phyloP scores from a whole-genome alignment of 2,329 filamentous ascomycete species.

The Coniochaeta sp. region DNA sequence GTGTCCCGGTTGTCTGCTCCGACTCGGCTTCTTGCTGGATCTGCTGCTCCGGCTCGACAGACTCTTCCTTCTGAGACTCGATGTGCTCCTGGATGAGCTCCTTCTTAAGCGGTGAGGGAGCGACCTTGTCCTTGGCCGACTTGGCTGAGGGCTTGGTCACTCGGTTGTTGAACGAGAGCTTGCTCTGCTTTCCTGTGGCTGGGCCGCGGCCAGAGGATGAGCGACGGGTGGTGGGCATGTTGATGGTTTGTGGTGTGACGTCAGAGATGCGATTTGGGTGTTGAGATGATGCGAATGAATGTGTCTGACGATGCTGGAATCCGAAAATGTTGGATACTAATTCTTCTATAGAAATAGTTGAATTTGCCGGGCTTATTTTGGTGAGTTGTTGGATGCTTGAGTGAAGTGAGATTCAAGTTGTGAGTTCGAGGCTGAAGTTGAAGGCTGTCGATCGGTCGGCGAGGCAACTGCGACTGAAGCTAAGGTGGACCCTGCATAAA shows the following conservation, averaged over 20 bases:
- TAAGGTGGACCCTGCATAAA: too few relatives aligned
- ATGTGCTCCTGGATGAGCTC: slow-evolving; percentile 15
- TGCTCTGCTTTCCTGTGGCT: slow-evolving; percentile 41
- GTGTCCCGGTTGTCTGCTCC: slow-evolving; percentile 9
- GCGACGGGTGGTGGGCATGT: slow-evolving; percentile 44
- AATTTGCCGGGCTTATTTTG: too few relatives aligned
- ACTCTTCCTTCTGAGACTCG: slow-evolving; percentile 10
- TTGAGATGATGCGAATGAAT: neutral
- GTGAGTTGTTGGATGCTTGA: neutral
- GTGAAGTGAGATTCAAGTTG: neutral
- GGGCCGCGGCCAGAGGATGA: slow-evolving; percentile 33
- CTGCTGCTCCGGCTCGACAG: slow-evolving; percentile 10
- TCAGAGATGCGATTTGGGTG: slow-evolving; percentile 6
- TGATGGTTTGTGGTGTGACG: slow-evolving; percentile 14
- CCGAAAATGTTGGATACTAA: too few relatives aligned
- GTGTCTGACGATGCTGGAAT: too few relatives aligned
- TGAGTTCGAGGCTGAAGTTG: neutral
- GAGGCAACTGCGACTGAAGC: neutral
- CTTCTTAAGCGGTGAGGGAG: slow-evolving; percentile 26
- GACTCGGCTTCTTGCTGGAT: slow-evolving; percentile 15
- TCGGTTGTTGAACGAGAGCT: slow-evolving; percentile 49
- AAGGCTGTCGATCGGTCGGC: neutral
- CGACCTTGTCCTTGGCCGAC: slow-evolving; percentile 36
- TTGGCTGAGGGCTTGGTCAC: slow-evolving; percentile 48
- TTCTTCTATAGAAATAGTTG: too few relatives aligned